A percentile compares a stretch with the other conserved stretches of the same genome.
phyloP scores from a whole-genome alignment of 108 stramenopile genomes.

The Fragilaria crotonensis region DNA sequence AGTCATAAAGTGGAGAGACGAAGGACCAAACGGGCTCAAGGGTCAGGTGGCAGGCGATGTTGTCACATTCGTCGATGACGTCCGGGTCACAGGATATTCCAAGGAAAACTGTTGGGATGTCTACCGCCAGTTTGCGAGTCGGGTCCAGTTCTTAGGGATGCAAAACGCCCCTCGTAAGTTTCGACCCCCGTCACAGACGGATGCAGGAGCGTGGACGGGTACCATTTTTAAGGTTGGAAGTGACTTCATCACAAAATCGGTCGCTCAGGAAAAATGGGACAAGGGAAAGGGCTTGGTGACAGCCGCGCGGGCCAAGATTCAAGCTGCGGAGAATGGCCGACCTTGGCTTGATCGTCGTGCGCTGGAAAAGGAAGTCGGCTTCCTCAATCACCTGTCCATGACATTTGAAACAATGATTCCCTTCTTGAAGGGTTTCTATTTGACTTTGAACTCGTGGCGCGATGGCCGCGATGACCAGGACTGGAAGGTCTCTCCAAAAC shows the following conservation, averaged over 20 bases:
- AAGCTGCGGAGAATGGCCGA: too few relatives aligned
- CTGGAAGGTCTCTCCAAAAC: conserved; percentile 19
- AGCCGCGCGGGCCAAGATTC: too few relatives aligned
- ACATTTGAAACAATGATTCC: too few relatives aligned
- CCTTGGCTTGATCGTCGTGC: background rate
- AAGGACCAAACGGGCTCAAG: too few relatives aligned
- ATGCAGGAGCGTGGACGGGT: too few relatives aligned
- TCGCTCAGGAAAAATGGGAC: conserved; percentile 17
- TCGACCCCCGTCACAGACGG: too few relatives aligned
- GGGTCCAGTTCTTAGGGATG: too few relatives aligned
- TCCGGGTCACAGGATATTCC: conserved; percentile 13
- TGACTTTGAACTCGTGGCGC: conserved; percentile 29
- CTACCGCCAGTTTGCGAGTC: too few relatives aligned
- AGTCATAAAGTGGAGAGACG: conserved; percentile 19
- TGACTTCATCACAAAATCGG: too few relatives aligned
- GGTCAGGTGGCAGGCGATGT: conserved; percentile 26
- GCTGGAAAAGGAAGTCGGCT: background rate
- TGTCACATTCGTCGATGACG: conserved; percentile 35
- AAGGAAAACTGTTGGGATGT: too few relatives aligned
- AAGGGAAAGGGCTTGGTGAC: conserved; percentile 18
- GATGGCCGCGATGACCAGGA: conserved; percentile 28
- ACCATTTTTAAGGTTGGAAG: too few relatives aligned
- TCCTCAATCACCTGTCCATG: background rate
- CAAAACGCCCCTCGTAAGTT: too few relatives aligned
- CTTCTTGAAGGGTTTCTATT: conserved; percentile 41